These are phyloP conservation scores for Acanthamoeba castellanii DNA, from an alignment of 208 protist genomes.

Conservation along the genomic window DNA sequence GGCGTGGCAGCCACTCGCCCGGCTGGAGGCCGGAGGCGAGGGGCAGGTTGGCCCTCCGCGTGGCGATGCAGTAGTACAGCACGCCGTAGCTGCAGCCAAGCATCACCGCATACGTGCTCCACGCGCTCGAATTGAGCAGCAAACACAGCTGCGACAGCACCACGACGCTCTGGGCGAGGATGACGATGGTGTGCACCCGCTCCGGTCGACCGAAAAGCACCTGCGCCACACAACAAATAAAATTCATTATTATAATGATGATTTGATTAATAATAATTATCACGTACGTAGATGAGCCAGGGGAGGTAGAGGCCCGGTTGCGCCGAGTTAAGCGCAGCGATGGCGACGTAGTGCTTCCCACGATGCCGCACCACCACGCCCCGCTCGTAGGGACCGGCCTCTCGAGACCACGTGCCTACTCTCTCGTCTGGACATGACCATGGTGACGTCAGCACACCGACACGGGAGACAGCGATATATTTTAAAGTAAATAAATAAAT, in stretches of 20 bases:
- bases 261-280: neutral
- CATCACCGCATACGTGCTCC: slow-evolving; percentile 66
- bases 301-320: slow-evolving; percentile 45
- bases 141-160: slow-evolving; percentile 44
- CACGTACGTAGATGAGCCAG: slow-evolving; percentile 70
- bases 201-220: slow-evolving; percentile 55
- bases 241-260: neutral
- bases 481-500: too few relatives aligned
- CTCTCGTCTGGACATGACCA: neutral
- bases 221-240: neutral
- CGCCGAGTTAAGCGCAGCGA: slow-evolving; percentile 35
- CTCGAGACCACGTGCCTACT: slow-evolving; percentile 16
- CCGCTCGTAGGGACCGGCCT: slow-evolving; percentile 27
- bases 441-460: neutral
- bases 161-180: slow-evolving; percentile 53
- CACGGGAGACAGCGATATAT: neutral
- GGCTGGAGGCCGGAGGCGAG: slow-evolving; percentile 37
- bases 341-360: slow-evolving; percentile 65
- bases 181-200: slow-evolving; percentile 57
- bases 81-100: slow-evolving; percentile 59
- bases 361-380: slow-evolving; percentile 63
- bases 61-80: slow-evolving; percentile 54
- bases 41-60: slow-evolving; percentile 50
- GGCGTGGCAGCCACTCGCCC: slow-evolving; percentile 48
- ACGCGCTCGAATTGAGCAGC: slow-evolving; percentile 61